Evolutionary conservation across 176 grass and related monocot genomes (phyloP).

Genomic region (Thalia dealbata): DNA sequence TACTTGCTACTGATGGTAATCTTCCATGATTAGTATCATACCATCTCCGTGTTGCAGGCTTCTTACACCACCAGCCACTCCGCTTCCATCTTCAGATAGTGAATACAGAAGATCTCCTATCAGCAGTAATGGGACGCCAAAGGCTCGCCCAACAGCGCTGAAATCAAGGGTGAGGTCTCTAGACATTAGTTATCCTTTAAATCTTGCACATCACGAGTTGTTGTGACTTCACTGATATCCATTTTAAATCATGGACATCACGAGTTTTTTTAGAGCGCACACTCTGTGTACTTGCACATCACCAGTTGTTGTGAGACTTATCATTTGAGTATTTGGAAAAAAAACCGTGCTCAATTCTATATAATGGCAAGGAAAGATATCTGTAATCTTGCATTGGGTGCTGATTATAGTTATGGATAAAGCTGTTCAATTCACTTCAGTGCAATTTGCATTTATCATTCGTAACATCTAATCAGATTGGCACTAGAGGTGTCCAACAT

Average conservation of each 20-base stretch:
- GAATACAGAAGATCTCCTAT: constrained; percentile 57
- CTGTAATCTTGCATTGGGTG: not conserved
- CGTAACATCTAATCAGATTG: not conserved
- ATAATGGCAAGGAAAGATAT: too few species aligned
- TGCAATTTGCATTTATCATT: not conserved
- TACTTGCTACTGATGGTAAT: not conserved
- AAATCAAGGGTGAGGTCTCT: constrained; percentile 62
- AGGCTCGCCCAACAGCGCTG: constrained; percentile 59
- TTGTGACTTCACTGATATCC: not conserved
- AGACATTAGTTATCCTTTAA: not conserved
- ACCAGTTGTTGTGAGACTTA: too few species aligned
- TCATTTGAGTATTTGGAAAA: too few species aligned
- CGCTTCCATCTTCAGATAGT: constrained; percentile 57
- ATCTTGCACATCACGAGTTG: not conserved
- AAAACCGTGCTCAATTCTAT: too few species aligned
- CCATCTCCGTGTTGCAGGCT: constrained; percentile 54
- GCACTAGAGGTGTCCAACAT: not conserved
- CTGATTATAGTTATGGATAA: not conserved
- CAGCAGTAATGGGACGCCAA: constrained; percentile 61
- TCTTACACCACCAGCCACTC: constrained; percentile 89
- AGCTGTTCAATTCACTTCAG: not conserved
- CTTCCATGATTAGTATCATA: too few species aligned
- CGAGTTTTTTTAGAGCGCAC: too few species aligned
- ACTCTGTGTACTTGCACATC: too few species aligned
- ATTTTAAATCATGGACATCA: not conserved